Percentiles rank a stretch among this genome's conserved stretches.
These are phyloP conservation scores for Selaginella tamariscina DNA, from an alignment of 75 land plant genomes.

Conservation along the genomic window DNA sequence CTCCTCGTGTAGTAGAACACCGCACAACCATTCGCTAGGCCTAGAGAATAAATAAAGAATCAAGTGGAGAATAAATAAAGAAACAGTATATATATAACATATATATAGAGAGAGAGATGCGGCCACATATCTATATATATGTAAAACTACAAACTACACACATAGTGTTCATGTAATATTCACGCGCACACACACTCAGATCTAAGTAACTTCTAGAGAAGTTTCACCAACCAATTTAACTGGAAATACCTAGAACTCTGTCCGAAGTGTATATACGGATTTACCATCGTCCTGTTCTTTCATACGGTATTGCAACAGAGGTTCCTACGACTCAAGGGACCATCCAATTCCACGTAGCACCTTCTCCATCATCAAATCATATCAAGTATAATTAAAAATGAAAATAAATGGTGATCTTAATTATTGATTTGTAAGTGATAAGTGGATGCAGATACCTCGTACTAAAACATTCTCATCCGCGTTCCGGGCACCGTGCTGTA, in stretches of 20 bases:
- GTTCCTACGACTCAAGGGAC: conserved; percentile 42
- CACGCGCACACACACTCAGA: no score
- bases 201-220: conserved; percentile 63
- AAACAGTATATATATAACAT: no score
- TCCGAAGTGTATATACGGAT: conserved; percentile 93
- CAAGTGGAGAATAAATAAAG: conserved; percentile 56
- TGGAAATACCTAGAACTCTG: conserved; percentile 83
- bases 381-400: no score
- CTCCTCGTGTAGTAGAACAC: conserved; percentile 84
- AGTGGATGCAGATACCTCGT: conserved; percentile 33
- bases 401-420: no score
- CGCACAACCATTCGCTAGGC: conserved; percentile 84
- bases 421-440: no score
- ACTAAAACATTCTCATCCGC: conserved; percentile 61
- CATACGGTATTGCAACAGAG: conserved; percentile 58
- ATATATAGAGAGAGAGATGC: no score
- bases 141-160: no score
- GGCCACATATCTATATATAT: no score
- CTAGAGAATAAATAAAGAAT: conserved; percentile 78
- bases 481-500: conserved; percentile 84
- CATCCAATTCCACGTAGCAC: conserved; percentile 62
- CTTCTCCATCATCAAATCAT: conserved; percentile 44
- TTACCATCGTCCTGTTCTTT: conserved; percentile 51
- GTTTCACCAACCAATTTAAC: conserved; percentile 56
- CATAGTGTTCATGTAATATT: no score